These are phyloP conservation scores for Auxenochlorella pyrenoidosa DNA, from an alignment of 139 green algal species.

Conservation along the genomic window DNA sequence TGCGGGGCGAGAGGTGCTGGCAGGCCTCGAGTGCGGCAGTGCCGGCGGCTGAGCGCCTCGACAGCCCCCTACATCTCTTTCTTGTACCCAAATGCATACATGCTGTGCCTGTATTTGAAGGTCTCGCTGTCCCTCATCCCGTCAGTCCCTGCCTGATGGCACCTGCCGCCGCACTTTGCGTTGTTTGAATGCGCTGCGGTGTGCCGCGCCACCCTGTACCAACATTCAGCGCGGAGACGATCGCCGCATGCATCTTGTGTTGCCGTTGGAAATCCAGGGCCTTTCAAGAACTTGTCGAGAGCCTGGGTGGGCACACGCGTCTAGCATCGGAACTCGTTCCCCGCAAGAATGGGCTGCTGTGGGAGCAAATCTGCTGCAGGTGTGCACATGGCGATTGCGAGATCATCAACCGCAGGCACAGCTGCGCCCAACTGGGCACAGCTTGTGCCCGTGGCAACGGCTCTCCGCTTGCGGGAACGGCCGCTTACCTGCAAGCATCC, in stretches of 20 bases:
- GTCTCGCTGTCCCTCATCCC: background rate
- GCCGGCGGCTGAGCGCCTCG: background rate
- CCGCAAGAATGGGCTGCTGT: background rate
- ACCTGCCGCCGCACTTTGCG: background rate
- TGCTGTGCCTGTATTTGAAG: background rate
- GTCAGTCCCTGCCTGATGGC: no score
- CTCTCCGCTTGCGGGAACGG: no score
- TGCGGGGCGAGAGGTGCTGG: slow-evolving; percentile 16
- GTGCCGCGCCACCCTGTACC: background rate
- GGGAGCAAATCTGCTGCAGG: background rate
- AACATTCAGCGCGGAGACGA: background rate
- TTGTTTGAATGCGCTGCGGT: background rate
- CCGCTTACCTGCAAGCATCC: no score
- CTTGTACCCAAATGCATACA: background rate
- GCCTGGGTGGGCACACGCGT: no score
- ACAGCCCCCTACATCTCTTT: background rate
- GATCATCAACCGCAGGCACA: background rate
- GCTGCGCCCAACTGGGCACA: background rate
- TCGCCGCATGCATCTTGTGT: no score
- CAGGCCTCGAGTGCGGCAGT: background rate
- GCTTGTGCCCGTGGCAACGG: background rate
- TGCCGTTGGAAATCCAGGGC: no score
- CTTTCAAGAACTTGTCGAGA: no score
- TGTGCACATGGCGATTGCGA: background rate
- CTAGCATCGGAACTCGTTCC: background rate